Percentiles rank a stretch among this genome's conserved stretches.
phyloP scores from a whole-genome alignment of 2,329 filamentous ascomycete species.

The Orbilia javanica region DNA sequence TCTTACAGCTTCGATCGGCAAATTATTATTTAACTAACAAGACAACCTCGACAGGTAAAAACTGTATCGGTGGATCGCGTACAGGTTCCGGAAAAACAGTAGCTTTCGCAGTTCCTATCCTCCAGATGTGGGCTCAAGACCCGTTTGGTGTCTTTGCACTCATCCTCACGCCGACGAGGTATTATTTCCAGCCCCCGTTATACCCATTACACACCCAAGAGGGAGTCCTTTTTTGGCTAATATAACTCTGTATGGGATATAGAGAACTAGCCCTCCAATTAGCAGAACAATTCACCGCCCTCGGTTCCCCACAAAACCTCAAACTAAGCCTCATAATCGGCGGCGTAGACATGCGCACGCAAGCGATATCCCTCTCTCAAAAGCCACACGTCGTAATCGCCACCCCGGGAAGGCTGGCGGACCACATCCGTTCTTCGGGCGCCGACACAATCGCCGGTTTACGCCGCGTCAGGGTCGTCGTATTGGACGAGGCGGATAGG shows the following conservation, averaged over 20 bases:
- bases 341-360: conserved; percentile 89
- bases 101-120: conserved; percentile 91
- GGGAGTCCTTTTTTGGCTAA: background rate
- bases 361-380: conserved; percentile 84
- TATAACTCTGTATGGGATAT: background rate
- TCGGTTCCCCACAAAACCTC: conserved; percentile 86
- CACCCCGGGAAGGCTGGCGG: conserved; percentile 90
- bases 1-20: background rate
- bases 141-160: conserved; percentile 91
- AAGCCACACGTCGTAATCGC: conserved; percentile 93
- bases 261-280: conserved; percentile 95
- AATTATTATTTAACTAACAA: background rate
- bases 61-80: conserved; percentile 93
- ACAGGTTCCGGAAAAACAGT: conserved; percentile 98
- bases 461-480: conserved; percentile 82
- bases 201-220: background rate
- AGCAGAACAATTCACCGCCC: conserved; percentile 93
- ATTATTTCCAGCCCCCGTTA: conserved; percentile 59
- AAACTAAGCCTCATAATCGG: conserved; percentile 92
- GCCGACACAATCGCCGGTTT: conserved; percentile 89
- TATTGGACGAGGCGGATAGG: conserved; percentile 95
- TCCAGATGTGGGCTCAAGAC: conserved; percentile 93
- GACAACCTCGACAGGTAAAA: conserved; percentile 71
- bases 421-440: conserved; percentile 91
- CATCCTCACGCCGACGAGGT: conserved; percentile 87